A percentile compares a stretch with the other conserved stretches of the same genome.
Conservation (phyloP, 2,329 filamentous ascomycete species). For the Sphaerulina populicola region DNA sequence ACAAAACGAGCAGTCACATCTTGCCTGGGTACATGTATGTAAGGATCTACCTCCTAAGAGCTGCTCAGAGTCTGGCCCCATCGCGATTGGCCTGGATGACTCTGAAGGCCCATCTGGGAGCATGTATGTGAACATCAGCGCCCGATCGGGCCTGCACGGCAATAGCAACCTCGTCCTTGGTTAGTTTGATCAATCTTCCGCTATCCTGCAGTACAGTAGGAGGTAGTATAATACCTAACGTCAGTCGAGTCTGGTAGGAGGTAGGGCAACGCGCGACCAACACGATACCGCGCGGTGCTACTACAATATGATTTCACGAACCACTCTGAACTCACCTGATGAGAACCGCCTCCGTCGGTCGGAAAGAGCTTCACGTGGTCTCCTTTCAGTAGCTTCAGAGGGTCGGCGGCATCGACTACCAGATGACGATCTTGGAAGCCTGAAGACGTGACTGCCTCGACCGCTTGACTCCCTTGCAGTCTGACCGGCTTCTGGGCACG, state of each 20-base stretch:
- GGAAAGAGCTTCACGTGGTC: conserved; percentile 53
- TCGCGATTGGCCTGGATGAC: conserved; percentile 31
- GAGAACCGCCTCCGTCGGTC: conserved; percentile 50
- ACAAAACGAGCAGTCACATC: too few species aligned
- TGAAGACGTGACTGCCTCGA: conserved; percentile 40
- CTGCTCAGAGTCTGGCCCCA: conserved; percentile 26
- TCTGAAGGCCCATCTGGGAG: conserved; percentile 53
- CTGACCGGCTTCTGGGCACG: conserved; percentile 36
- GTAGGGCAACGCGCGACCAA: not conserved
- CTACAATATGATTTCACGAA: not conserved
- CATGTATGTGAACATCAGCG: conserved; percentile 49
- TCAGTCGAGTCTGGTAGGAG: not conserved
- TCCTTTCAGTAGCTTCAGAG: conserved; percentile 47
- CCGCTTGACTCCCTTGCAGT: conserved; percentile 50
- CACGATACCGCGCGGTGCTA: too few species aligned
- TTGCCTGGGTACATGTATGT: too few species aligned
- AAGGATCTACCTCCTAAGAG: too few species aligned
- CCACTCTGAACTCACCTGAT: conserved; percentile 37
- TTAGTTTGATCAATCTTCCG: conserved; percentile 49
- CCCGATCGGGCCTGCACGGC: conserved; percentile 41
- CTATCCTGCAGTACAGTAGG: conserved; percentile 43
- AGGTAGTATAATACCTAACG: not conserved
- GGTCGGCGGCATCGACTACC: conserved; percentile 45
- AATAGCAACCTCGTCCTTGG: conserved; percentile 50
- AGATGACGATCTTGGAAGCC: conserved; percentile 42